Base-by-base conservation (phyloP, 2,329 filamentous ascomycete genomes). In the Venturia pyrina region DNA sequence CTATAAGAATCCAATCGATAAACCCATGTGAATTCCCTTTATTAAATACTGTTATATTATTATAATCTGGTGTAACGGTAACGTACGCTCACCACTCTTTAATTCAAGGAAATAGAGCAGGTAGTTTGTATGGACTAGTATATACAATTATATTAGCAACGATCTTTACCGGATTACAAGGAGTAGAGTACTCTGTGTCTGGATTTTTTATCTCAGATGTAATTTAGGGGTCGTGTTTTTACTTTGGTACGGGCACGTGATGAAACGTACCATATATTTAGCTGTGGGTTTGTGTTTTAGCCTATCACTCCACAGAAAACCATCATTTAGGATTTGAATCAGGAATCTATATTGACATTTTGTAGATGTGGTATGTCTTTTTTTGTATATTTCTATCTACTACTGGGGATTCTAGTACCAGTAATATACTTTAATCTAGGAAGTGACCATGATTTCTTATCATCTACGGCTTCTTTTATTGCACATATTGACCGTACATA, bases 291-390 rank as follows among this genome's bases (percentile, higher is more conserved):
- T 41, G 68, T 71, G 71, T 69, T 72, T 70, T 66, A 70, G 69
- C 67, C 72, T 73, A 67, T 68, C 72, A 72, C n/a, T n/a, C n/a
- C n/a, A n/a, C n/a, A n/a, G n/a, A n/a, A n/a, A n/a, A n/a, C n/a
- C n/a, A n/a, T n/a, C n/a, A n/a, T n/a, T n/a, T n/a, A n/a, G n/a
- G n/a, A n/a, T n/a, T n/a, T n/a, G n/a, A n/a, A 69, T 66, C 71
- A 62, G 68, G 69, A 67, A 74, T 74, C 67, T 74, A 66, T 73
- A 73, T 66, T 73, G 69, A 72, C 71, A 73, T 70, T 73, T 73
- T 70, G 72, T 73, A 43, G 70, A 73, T 70, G 70, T 73, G 53
- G 70, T 72, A 56, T 71, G 68, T 69, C 68, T 71, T 66, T 70
- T 71, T 66, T 67, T 71, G 67, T 71, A 70, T 66, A 67, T 70